phyloP scores from a whole-genome alignment of 2,329 filamentous ascomycete genomes.

The Aureobasidium sp. region DNA sequence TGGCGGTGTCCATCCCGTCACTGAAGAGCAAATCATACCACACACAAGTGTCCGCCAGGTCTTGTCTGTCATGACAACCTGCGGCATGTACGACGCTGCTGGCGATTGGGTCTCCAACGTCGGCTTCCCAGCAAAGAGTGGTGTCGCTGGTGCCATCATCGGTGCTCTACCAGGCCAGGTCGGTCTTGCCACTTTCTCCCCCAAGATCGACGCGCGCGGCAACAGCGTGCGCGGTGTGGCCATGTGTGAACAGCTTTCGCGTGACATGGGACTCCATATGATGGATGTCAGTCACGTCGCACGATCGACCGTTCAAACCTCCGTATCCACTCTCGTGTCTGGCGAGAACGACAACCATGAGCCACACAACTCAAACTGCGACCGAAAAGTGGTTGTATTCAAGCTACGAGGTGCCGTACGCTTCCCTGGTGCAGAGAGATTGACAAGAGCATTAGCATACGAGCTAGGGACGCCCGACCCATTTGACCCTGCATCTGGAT shows the following conservation, averaged over 20 bases:
- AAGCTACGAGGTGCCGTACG: constrained; percentile 22
- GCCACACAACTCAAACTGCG: constrained; percentile 1
- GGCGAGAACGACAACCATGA: constrained; percentile 13
- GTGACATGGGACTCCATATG: constrained; percentile 23
- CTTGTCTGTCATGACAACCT: constrained; percentile 38
- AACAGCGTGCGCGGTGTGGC: constrained; percentile 22
- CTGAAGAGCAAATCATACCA: constrained; percentile 31
- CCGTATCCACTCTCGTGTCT: constrained; percentile 17
- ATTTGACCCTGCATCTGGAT: constrained; percentile 19
- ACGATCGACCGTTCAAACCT: constrained; percentile 20
- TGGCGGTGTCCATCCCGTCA: constrained; percentile 32
- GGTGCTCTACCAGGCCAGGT: constrained; percentile 22
- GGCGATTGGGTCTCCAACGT: constrained; percentile 36
- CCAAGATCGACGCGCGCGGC: constrained; percentile 21
- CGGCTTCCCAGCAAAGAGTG: constrained; percentile 36
- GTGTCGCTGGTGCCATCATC: constrained; percentile 23
- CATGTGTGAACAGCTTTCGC: constrained; percentile 22
- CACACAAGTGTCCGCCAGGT: constrained; percentile 35
- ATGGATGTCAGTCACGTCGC: constrained; percentile 23
- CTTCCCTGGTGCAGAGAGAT: constrained; percentile 21
- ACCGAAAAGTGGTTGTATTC: constrained; percentile 19
- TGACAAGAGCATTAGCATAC: constrained; percentile 20
- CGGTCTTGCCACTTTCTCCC: constrained; percentile 21
- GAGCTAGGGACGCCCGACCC: constrained; percentile 19
- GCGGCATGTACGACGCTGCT: constrained; percentile 38